Conservation (phyloP, 192 early-diverging fungal genomes). For the Neocallimastix lanati region DNA sequence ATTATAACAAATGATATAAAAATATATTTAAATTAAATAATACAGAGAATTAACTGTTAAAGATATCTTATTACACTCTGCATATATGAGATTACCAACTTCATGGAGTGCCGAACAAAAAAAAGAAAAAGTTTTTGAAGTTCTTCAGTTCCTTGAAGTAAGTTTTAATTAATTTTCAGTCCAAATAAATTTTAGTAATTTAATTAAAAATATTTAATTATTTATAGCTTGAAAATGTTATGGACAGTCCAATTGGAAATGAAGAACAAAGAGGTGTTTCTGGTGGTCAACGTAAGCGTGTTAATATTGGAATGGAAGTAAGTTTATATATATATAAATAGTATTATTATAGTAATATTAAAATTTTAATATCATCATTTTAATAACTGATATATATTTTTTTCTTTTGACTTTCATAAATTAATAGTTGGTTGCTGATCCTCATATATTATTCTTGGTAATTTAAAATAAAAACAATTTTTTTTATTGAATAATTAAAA, state of each 20-base stretch:
- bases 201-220: too few relatives aligned
- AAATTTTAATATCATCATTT: too few relatives aligned
- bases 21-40: conserved; percentile 4
- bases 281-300: conserved; percentile 55
- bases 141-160: conserved; percentile 46
- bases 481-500: too few relatives aligned
- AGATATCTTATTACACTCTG: conserved; percentile 59
- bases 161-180: too few relatives aligned
- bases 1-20: too few relatives aligned
- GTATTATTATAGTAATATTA: too few relatives aligned
- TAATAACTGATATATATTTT: too few relatives aligned
- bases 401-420: too few relatives aligned
- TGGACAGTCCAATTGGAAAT: conserved; percentile 35
- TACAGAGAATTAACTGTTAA: conserved; percentile 53
- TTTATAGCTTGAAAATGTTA: background rate
- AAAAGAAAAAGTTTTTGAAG: conserved; percentile 37
- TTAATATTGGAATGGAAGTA: conserved; percentile 61
- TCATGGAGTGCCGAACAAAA: conserved; percentile 13
- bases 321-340: background rate
- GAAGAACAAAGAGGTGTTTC: conserved; percentile 46
- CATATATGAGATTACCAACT: conserved; percentile 48
- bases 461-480: too few relatives aligned
- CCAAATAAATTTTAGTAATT: too few relatives aligned
- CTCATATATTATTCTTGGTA: background rate
- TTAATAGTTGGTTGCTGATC: background rate